Evolutionary conservation across 1,284 basidiomycete genomes (phyloP), one percentile per base, ranked within the genome.

Genomic region (Trichosporon inkin): DNA sequence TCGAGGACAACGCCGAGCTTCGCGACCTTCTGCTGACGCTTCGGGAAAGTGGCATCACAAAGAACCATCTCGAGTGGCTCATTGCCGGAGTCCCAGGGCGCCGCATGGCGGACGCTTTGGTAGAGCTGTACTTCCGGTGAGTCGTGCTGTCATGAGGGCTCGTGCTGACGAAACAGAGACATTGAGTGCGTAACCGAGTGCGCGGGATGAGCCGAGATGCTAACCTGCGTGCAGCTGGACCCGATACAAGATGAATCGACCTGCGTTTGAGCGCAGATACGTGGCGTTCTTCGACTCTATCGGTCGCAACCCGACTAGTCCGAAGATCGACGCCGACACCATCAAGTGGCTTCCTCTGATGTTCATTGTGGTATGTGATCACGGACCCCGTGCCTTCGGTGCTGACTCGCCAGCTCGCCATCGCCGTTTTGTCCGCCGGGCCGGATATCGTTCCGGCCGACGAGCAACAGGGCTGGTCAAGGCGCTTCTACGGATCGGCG

Each of bases 321-420:
- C 78, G 1, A 73, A 71, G 38, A 64, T 80, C 20, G 77, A 79
- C 51, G 76, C 72, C 1, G 77, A 78, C 38, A 76, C 71, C 7
- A 64, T 80, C 17, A 78, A 78, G 59, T 80, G 79, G 79, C 68
- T 80, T 8, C 78, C 78, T 2, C 56, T 80, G 35, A 68, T 78
- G 66, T 80, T 79, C 71, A 79, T 80, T 54, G 74, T 78, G 35
- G 78, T 79, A 58, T 61, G 77, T 73, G 11, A 17, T 11, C 8
- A 16, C 24, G 24, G 44, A 49, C 24, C 5, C n/a, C 3, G 44
- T 49, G 24, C 44, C 44, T 49, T 49, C 22, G 16, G 19, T 17
- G 37, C 63, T 64, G 20, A 59, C 34, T 34, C 10, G 53, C 6
- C 56, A 80, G 77, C 71, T 80, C 22, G 79, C 79, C 0, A 79